Conservation (phyloP, 1,284 basidiomycete species). For the Xerocomus nothofagi region DNA sequence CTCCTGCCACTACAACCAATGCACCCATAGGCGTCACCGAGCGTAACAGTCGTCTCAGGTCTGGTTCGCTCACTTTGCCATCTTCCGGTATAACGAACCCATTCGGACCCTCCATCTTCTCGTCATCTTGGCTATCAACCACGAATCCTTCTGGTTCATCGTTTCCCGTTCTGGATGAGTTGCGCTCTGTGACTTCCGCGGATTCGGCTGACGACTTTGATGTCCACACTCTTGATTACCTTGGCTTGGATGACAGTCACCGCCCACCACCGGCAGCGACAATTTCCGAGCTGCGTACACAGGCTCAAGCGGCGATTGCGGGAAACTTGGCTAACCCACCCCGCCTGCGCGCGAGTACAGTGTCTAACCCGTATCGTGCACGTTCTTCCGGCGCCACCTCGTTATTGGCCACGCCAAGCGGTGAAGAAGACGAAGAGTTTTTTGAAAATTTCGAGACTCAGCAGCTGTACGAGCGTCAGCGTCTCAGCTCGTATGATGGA, state of each 20-base stretch:
- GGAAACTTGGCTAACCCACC: slow-evolving; percentile 77
- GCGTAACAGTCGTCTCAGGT: slow-evolving; percentile 80
- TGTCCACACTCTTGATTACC: slow-evolving; percentile 91
- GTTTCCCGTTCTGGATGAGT: slow-evolving; percentile 70
- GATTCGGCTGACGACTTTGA: slow-evolving; percentile 88
- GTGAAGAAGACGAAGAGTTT: slow-evolving; percentile 71
- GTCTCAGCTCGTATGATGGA: slow-evolving; percentile 60
- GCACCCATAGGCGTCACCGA: slow-evolving; percentile 59
- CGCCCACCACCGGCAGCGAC: slow-evolving; percentile 74
- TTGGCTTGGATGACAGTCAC: slow-evolving; percentile 81
- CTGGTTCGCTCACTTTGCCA: slow-evolving; percentile 84
- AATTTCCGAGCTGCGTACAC: slow-evolving; percentile 80
- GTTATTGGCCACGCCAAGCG: slow-evolving; percentile 59
- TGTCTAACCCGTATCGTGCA: slow-evolving; percentile 79
- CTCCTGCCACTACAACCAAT: slow-evolving; percentile 58
- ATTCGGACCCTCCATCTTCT: slow-evolving; percentile 85
- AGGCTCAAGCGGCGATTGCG: slow-evolving; percentile 85
- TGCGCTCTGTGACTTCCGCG: slow-evolving; percentile 74
- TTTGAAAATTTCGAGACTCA: slow-evolving; percentile 59
- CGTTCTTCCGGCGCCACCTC: slow-evolving; percentile 56
- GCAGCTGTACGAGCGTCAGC: slow-evolving; percentile 49
- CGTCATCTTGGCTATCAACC: slow-evolving; percentile 82
- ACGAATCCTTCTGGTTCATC: slow-evolving; percentile 54
- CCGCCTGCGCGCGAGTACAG: slow-evolving; percentile 84
- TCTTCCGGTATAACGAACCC: slow-evolving; percentile 79